A percentile compares a stretch with the other conserved stretches of the same genome.
Conservation (phyloP, 2,329 filamentous ascomycete genomes). For the Microsporum ferrugineum region DNA sequence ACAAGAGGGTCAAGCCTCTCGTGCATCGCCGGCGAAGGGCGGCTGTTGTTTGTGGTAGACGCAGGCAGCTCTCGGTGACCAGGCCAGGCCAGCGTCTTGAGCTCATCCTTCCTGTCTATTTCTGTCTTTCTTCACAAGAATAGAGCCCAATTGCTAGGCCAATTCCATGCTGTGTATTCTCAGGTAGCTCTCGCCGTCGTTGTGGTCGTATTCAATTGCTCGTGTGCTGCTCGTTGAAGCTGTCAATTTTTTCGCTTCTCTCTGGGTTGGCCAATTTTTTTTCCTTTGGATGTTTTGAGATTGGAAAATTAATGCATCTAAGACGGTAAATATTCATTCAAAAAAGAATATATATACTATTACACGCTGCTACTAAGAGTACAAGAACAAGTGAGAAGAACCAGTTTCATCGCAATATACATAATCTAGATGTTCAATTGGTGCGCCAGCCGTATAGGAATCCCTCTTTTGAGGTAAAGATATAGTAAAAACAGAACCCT, state of each 20-base stretch:
- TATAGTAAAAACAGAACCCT: neutral
- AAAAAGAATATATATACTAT: neutral
- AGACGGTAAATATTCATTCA: neutral
- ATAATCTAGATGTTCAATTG: conserved; percentile 1
- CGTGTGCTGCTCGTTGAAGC: neutral
- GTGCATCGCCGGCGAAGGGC: neutral
- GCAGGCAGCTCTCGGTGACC: neutral
- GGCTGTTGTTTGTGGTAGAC: neutral
- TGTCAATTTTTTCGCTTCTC: neutral
- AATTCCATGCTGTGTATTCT: neutral
- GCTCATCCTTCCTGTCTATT: neutral
- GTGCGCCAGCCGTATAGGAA: neutral
- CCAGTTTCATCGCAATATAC: neutral
- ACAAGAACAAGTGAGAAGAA: neutral
- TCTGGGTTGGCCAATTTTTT: no score
- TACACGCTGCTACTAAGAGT: neutral
- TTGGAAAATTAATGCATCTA: neutral
- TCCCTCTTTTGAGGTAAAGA: neutral
- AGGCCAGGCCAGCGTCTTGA: neutral
- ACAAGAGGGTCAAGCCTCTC: neutral
- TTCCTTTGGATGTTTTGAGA: neutral
- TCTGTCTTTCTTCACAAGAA: neutral
- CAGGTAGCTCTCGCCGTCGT: neutral
- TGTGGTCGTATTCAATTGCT: neutral
- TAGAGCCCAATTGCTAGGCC: neutral